Conservation (phyloP, 208 protist species). For the Trypanosoma melophagium region DNA sequence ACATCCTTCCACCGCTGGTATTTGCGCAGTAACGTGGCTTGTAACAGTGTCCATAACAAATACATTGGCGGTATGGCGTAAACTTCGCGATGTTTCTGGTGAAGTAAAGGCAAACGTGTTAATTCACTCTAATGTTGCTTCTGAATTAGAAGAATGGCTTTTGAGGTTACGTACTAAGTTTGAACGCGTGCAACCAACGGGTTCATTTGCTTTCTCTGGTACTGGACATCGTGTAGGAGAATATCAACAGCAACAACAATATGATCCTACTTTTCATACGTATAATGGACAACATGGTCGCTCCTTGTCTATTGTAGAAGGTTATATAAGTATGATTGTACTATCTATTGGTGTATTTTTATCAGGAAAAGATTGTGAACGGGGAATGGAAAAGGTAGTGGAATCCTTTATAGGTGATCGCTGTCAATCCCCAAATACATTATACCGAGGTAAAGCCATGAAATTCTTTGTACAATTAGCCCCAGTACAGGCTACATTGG, state of each 20-base stretch:
- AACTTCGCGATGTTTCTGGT: conserved; percentile 36
- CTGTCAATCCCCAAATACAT: conserved; percentile 20
- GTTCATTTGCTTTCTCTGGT: conserved; percentile 21
- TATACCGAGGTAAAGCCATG: conserved; percentile 64
- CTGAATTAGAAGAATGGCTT: conserved; percentile 39
- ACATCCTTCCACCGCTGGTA: conserved; percentile 35
- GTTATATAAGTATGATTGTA: conserved; percentile 68
- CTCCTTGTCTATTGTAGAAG: conserved; percentile 54
- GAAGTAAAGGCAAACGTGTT: conserved; percentile 40
- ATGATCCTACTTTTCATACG: conserved; percentile 3
- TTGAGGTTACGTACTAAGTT: conserved; percentile 31
- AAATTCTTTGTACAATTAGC: conserved; percentile 81
- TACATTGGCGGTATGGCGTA: conserved; percentile 64
- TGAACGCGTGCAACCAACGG: conserved; percentile 14
- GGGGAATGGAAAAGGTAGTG: conserved; percentile 68
- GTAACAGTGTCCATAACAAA: conserved; percentile 67
- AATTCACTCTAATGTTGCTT: conserved; percentile 37
- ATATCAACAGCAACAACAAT: not conserved
- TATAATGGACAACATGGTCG: conserved; percentile 17
- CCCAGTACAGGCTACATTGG: conserved; percentile 45
- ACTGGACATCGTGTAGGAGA: not conserved
- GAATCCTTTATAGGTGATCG: conserved; percentile 74
- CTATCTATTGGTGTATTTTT: conserved; percentile 65
- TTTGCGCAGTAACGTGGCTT: conserved; percentile 69
- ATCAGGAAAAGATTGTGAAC: conserved; percentile 59